Conservation (phyloP, 2,329 filamentous ascomycete genomes). For the Alternaria triticina region DNA sequence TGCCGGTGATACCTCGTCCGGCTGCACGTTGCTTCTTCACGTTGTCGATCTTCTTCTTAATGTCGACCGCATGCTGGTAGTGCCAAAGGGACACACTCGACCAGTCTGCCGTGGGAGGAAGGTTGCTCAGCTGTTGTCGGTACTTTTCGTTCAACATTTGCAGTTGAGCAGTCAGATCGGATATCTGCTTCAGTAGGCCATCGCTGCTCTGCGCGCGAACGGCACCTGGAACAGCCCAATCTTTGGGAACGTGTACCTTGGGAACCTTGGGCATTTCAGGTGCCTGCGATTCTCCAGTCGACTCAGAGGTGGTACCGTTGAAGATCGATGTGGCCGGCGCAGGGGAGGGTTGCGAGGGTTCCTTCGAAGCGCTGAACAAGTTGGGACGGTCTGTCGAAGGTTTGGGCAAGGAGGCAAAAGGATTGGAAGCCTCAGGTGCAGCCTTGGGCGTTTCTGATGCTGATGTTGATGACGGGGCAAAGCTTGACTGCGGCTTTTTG, state of each 20-base stretch:
- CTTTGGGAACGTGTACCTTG: conserved; percentile 33
- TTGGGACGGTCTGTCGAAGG: conserved; percentile 19
- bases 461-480: conserved; percentile 8
- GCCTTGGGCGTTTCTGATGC: conserved; percentile 14
- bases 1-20: conserved; percentile 39
- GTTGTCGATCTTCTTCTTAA: conserved; percentile 37
- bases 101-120: conserved; percentile 39
- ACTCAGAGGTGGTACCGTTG: conserved; percentile 3
- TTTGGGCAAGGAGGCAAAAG: conserved; percentile 20
- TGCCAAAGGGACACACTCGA: conserved; percentile 40
- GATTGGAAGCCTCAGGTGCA: conserved; percentile 19
- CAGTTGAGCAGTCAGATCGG: conserved; percentile 29
- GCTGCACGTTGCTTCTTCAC: conserved; percentile 39
- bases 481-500: conserved; percentile 17
- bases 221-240: conserved; percentile 27
- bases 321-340: conserved; percentile 19
- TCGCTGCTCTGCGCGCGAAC: conserved; percentile 14
- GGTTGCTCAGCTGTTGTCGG: conserved; percentile 29
- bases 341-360: conserved; percentile 16
- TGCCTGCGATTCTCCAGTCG: conserved; percentile 5
- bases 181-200: conserved; percentile 20
- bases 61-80: conserved; percentile 29
- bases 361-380: conserved; percentile 22
- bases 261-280: conserved; percentile 30
- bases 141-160: conserved; percentile 37